Evolutionary conservation across 345 rosid genomes (phyloP).

Genomic region (Conringia planisiliqua): DNA sequence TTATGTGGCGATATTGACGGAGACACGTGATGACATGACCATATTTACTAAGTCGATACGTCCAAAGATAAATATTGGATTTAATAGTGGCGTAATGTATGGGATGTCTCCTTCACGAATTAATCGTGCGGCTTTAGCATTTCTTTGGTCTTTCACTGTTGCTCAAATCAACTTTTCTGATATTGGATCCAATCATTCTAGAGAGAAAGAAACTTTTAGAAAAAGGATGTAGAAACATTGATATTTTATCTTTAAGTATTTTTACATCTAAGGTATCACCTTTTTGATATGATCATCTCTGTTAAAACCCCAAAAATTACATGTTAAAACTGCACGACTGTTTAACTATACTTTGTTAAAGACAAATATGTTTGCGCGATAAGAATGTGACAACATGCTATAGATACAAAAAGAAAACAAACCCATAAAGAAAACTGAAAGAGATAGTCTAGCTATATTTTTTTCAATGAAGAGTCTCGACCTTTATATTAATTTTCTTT

Average conservation of each 20-base stretch:
- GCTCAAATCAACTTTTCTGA: not conserved
- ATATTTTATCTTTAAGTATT: not conserved
- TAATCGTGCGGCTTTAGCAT: conserved; percentile 11
- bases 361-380: not conserved
- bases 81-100: not conserved
- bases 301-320: not conserved
- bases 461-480: not conserved
- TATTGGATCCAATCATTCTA: not conserved
- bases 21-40: conserved; percentile 14
- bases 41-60: not conserved
- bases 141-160: not conserved
- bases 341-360: not conserved
- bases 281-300: not conserved
- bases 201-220: not conserved
- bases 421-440: not conserved
- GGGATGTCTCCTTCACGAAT: not conserved
- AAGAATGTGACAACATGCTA: not conserved
- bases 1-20: conserved; percentile 19
- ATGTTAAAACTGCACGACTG: not conserved
- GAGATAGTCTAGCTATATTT: not conserved
- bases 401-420: not conserved
- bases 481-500: not conserved
- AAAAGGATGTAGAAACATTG: not conserved
- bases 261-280: not conserved
- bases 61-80: not conserved